These are phyloP conservation scores for Mixia osmundae DNA, from an alignment of 1,284 basidiomycete species.

Conservation along the genomic window DNA sequence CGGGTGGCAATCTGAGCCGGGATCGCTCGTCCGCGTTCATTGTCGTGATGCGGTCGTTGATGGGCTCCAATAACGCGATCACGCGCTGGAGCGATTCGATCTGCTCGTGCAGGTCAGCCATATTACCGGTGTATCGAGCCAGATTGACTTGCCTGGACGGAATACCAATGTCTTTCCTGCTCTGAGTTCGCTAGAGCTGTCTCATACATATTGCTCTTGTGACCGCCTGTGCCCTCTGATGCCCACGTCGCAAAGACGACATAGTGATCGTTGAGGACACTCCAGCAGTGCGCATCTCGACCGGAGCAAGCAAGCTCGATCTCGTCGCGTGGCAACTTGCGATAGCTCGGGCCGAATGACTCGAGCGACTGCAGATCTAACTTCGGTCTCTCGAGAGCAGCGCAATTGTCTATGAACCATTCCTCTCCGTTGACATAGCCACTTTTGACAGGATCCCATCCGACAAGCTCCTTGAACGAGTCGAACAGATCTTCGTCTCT, in stretches of 20 bases:
- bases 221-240: conserved; percentile 52
- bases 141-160: conserved; percentile 12
- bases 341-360: conserved; percentile 65
- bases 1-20: conserved; percentile 57
- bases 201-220: conserved; percentile 94
- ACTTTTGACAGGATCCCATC: conserved; percentile 40
- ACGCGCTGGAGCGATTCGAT: conserved; percentile 75
- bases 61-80: conserved; percentile 70
- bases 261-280: conserved; percentile 88
- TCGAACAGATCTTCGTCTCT: conserved; percentile 53
- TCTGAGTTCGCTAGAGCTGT: conserved; percentile 89
- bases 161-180: conserved; percentile 45
- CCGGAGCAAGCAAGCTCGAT: conserved; percentile 77
- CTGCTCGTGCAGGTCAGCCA: no score
- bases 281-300: conserved; percentile 80
- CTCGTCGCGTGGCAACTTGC: conserved; percentile 74
- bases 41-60: conserved; percentile 57
- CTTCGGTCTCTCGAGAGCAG: conserved; percentile 37
- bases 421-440: conserved; percentile 29
- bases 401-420: conserved; percentile 26
- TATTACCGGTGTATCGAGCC: conserved; percentile 11
- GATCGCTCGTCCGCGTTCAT: conserved; percentile 75
- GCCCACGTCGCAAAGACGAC: conserved; percentile 96
- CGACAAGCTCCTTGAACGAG: conserved; percentile 70
- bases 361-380: conserved; percentile 25